Conservation (phyloP, 208 protist species). For the Trypanosomatidae sp. region DNA sequence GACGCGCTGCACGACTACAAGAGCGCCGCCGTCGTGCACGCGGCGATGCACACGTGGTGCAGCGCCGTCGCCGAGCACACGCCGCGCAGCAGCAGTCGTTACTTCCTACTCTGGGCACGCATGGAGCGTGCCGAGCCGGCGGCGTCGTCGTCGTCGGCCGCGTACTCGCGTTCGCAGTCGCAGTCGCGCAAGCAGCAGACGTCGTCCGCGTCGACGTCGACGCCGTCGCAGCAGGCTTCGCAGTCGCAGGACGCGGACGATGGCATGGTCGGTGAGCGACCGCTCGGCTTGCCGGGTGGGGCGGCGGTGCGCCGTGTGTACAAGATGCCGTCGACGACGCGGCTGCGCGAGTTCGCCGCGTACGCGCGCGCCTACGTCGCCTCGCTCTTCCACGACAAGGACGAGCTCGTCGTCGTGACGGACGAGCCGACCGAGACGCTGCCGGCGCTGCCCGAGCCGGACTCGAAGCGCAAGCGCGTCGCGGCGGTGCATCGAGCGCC, state of each 20-base stretch:
- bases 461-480: conserved; percentile 48
- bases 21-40: conserved; percentile 30
- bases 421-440: conserved; percentile 52
- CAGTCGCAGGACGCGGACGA: too few relatives aligned
- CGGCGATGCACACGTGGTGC: conserved; percentile 65
- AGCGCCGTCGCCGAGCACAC: conserved; percentile 29
- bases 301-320: conserved; percentile 64
- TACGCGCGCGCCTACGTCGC: conserved; percentile 46
- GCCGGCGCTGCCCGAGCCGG: conserved; percentile 40
- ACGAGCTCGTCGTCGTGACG: conserved; percentile 35
- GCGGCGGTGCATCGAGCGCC: conserved; percentile 28
- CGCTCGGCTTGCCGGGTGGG: conserved; percentile 23
- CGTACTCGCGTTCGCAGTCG: too few relatives aligned
- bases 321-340: conserved; percentile 56
- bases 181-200: too few relatives aligned
- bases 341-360: conserved; percentile 32
- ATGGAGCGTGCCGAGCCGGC: conserved; percentile 53
- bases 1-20: conserved; percentile 42
- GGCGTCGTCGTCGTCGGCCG: conserved; percentile 7
- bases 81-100: conserved; percentile 34
- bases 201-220: too few relatives aligned
- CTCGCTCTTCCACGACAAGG: conserved; percentile 45
- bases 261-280: conserved; percentile 28
- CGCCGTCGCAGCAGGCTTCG: conserved; percentile 26
- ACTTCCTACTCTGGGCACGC: conserved; percentile 75